phyloP scores from a whole-genome alignment of 495 filamentous ascomycete genomes.

The Talaromyces wortmannii region DNA sequence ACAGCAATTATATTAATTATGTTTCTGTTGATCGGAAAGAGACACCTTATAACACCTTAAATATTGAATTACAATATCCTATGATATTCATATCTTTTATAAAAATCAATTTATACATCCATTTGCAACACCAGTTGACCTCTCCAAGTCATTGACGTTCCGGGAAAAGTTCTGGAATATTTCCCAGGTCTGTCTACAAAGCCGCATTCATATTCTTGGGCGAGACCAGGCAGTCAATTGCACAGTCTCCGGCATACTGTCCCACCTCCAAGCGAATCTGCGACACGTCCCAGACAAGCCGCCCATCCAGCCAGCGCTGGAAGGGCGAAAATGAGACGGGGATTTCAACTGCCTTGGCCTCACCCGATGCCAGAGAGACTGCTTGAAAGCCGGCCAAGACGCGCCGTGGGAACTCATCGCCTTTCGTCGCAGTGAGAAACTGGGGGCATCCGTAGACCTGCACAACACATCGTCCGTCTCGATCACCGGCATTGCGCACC shows the following conservation, averaged over 20 bases:
- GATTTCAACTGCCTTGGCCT: background rate
- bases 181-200: too few relatives aligned
- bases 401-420: constrained; percentile 4
- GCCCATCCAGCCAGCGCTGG: constrained; percentile 3
- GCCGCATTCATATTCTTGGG: background rate
- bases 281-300: background rate
- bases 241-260: constrained; percentile 5
- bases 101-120: too few relatives aligned
- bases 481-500: constrained; percentile 2
- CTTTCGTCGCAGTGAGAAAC: background rate
- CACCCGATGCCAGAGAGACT: background rate
- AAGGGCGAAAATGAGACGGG: constrained; percentile 3
- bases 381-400: constrained; percentile 6
- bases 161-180: too few relatives aligned
- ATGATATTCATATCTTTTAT: too few relatives aligned
- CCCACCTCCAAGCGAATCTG: constrained; percentile 3
- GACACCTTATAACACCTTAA: too few relatives aligned
- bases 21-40: too few relatives aligned
- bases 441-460: constrained; percentile 5
- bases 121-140: too few relatives aligned
- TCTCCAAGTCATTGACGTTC: too few relatives aligned
- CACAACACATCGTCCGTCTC: constrained; percentile 4
- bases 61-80: too few relatives aligned
- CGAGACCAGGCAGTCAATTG: background rate
- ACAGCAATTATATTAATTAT: too few relatives aligned